Base-by-base conservation (phyloP, 2,329 filamentous ascomycete genomes). In the Fusarium incarnatum region DNA sequence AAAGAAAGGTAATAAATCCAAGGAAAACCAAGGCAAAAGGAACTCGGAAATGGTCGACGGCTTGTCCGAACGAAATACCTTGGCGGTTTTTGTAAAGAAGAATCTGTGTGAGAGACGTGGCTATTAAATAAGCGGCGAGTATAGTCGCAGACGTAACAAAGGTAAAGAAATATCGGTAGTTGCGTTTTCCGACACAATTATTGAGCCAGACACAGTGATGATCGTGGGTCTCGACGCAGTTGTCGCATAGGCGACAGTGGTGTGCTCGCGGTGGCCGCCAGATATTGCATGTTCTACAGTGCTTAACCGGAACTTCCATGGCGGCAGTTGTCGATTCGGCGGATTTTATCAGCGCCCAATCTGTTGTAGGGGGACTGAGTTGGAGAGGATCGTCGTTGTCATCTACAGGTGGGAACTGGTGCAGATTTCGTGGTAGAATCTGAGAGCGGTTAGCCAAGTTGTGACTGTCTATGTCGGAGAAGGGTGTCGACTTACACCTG, bases 191-290 rank as follows among this genome's bases (percentile, higher is more conserved):
- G 52, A 99, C 92, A 72, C 96, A 99, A 79, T 99, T 99, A 82
- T 99, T 99, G 69, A 99, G 88, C 96, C 96, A 99, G 18, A 98
- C 94, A 77, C 96, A 99, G 81, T 99, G 96, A 77, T 99, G 96
- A 77, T 99, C 96, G 73, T 98, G 94, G 0, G 94, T 97, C 80
- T 99, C 96, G 64, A 99, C 89, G 79, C 96, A 99, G 79, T 97
- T 98, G 81, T 99, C 95, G 82, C 96, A 99, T 28, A 97, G 87
- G 60, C 96, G 92, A 81, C 96, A 99, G 82, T 99, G 96, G 78
- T 99, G 97, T 62, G 94, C 94, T 62, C 96, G 92, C 28, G 95
- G 94, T 37, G 96, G 96, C 4, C 96, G 92, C 96, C 96, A 99
- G 73, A 99, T 94, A 76, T 94, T 94, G 84, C 96, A 99, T 20